Evolutionary conservation across 2,329 filamentous ascomycete species (phyloP), one percentile per base, ranked within the genome.

Genomic region (Plectosphaerella plurivora): DNA sequence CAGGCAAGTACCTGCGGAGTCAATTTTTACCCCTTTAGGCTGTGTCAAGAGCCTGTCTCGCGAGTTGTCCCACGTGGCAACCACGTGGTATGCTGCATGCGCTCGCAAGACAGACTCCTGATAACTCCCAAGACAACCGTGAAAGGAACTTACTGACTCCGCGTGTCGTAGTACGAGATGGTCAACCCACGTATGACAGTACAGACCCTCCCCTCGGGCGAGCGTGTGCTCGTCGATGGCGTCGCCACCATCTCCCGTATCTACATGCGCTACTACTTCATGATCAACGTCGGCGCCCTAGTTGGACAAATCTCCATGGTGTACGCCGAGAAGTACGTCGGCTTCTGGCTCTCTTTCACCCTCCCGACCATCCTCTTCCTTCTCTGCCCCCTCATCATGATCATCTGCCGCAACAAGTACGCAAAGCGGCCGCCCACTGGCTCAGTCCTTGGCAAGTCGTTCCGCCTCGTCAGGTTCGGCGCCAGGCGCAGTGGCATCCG

Each of bases 241-340:
- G 81, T 82, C 54, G 77, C 82, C 28, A 88, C 84, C 5, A 73
- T 84, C 1, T 78, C 83, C 41, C 77, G 85, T 20, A 84, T 88
- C 56, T 89, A 86, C 72, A 75, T 86, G 57, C 87, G 84, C 70
- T 81, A 80, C 61, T 81, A 81, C 57, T 67, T 79, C 28, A 66
- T 79, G 59, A 78, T 79, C 65, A 82, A 81, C 59, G 65, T 81
- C 39, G 78, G 78, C 25, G 74, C 73, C 49, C 76, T 79, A 58
- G 73, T 76, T 77, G 28, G 73, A 73, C 22, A 81, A 76, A 25
- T 70, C 73, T 74, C 73, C 56, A 76, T 83, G 64, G 85, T 87
- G 0, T 81, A 79, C 59, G 70, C 75, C 3, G 78, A 78, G 57
- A 77, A 78, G 55, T 77, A 76, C 57, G 66, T 76, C 20, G 69